Conservation (phyloP, 2,329 filamentous ascomycete genomes). For the Chaetoscypha palmicola region DNA sequence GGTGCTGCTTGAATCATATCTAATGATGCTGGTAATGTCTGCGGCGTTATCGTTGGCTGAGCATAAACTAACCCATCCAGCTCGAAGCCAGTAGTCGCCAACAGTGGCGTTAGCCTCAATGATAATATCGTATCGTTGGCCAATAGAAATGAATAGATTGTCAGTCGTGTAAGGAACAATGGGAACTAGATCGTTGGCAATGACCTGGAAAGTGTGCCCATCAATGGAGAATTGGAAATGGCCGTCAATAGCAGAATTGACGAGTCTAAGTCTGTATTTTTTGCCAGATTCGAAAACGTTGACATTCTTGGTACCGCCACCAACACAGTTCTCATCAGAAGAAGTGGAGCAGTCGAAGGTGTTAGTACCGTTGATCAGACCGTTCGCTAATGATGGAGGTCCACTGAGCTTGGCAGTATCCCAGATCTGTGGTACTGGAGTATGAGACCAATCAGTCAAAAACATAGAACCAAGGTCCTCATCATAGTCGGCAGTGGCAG, state of each 20-base stretch:
- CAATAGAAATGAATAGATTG: slow-evolving; percentile 48
- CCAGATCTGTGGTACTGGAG: slow-evolving; percentile 22
- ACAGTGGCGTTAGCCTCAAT: slow-evolving; percentile 47
- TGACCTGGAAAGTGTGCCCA: slow-evolving; percentile 50
- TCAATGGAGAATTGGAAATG: slow-evolving; percentile 46
- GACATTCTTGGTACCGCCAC: slow-evolving; percentile 28
- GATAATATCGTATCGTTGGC: slow-evolving; percentile 41
- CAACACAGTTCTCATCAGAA: slow-evolving; percentile 22
- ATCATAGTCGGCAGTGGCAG: slow-evolving; percentile 52
- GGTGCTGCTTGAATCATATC: slow-evolving; percentile 34
- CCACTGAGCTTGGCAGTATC: slow-evolving; percentile 19
- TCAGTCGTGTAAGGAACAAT: slow-evolving; percentile 47
- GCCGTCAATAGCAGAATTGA: slow-evolving; percentile 40
- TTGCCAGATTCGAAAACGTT: slow-evolving; percentile 31
- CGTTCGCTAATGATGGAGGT: slow-evolving; percentile 23
- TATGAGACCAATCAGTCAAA: slow-evolving; percentile 29
- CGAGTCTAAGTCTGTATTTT: slow-evolving; percentile 37
- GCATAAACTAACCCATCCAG: slow-evolving; percentile 43
- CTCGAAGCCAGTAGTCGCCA: slow-evolving; percentile 51
- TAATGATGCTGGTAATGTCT: slow-evolving; percentile 35
- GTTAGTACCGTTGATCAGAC: slow-evolving; percentile 30
- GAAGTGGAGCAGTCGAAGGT: slow-evolving; percentile 20
- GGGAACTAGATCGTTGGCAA: slow-evolving; percentile 52
- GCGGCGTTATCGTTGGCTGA: slow-evolving; percentile 49
- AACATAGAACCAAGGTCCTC: slow-evolving; percentile 28